A percentile compares a stretch with the other conserved stretches of the same genome.
These are phyloP conservation scores for Drechslerella coelobrocha DNA, from an alignment of 2,329 filamentous ascomycete species.

Conservation along the genomic window DNA sequence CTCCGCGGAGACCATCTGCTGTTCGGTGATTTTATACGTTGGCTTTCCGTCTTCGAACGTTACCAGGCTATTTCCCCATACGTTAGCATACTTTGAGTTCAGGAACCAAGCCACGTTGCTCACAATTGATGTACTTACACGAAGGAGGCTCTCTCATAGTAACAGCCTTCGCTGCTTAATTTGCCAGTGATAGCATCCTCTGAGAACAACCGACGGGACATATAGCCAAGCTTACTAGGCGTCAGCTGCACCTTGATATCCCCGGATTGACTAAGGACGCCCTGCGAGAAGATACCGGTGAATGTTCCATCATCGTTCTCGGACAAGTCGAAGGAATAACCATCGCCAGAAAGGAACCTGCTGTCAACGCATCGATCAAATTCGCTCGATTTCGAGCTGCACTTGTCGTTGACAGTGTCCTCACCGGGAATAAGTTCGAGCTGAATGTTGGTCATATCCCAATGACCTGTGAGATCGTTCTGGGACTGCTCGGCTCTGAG, in stretches of 20 bases:
- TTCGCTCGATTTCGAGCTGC: conserved; percentile 34
- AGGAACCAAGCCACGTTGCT: neutral
- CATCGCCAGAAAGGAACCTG: conserved; percentile 27
- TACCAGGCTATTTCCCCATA: conserved; percentile 14
- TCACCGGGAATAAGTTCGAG: conserved; percentile 21
- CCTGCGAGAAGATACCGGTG: conserved; percentile 33
- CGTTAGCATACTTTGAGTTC: neutral
- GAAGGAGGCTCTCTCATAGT: conserved; percentile 20
- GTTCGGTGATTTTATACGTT: conserved; percentile 42
- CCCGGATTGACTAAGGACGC: conserved; percentile 26
- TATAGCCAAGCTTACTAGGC: conserved; percentile 28
- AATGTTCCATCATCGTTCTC: conserved; percentile 34
- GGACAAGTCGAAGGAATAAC: conserved; percentile 24
- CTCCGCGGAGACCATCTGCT: conserved; percentile 34
- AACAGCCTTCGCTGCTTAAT: conserved; percentile 27
- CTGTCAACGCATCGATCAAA: conserved; percentile 43
- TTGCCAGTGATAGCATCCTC: conserved; percentile 26
- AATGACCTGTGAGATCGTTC: conserved; percentile 21
- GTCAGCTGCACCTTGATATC: conserved; percentile 24
- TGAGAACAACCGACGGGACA: conserved; percentile 35
- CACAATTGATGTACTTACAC: conserved; percentile 16
- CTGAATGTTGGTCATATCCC: conserved; percentile 26
- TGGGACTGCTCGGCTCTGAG: conserved; percentile 7
- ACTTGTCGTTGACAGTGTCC: conserved; percentile 27
- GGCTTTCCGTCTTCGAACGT: conserved; percentile 21